These are phyloP conservation scores for Fusarium succisae DNA, from an alignment of 2,329 filamentous ascomycete genomes.

Conservation along the genomic window DNA sequence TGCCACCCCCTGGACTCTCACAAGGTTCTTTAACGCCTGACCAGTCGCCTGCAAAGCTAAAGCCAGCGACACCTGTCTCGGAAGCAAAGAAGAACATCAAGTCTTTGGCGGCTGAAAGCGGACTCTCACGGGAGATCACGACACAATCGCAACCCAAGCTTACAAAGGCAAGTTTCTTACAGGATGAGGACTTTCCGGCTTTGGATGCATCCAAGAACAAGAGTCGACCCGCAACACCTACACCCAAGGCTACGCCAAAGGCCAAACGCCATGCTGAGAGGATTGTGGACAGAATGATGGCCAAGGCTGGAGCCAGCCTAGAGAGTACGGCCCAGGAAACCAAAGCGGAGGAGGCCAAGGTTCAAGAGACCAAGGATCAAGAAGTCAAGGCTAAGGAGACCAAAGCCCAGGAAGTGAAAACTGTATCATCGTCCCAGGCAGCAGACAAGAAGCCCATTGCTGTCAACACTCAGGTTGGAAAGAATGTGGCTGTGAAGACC, in stretches of 20 bases:
- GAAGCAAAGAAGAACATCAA: constrained; percentile 57
- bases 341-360: constrained; percentile 24
- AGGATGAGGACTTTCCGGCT: constrained; percentile 72
- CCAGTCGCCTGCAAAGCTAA: constrained; percentile 46
- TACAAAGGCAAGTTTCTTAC: constrained; percentile 49
- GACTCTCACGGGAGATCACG: constrained; percentile 58
- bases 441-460: constrained; percentile 48
- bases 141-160: constrained; percentile 47
- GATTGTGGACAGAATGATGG: constrained; percentile 38
- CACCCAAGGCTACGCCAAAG: constrained; percentile 48
- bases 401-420: constrained; percentile 24
- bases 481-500: constrained; percentile 45
- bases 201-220: constrained; percentile 56
- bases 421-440: constrained; percentile 8
- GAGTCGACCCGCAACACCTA: constrained; percentile 49
- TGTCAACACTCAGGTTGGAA: constrained; percentile 61
- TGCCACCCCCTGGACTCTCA: constrained; percentile 38
- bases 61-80: constrained; percentile 37
- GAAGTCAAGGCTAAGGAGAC: constrained; percentile 23
- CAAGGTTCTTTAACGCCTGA: constrained; percentile 47
- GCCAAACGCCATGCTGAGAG: constrained; percentile 48
- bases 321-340: constrained; percentile 23
- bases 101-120: constrained; percentile 55
- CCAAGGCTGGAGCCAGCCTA: constrained; percentile 23
- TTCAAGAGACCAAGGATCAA: constrained; percentile 30